Evolutionary conservation across 768 basidiomycete genomes (phyloP).

Genomic region (Xerocomus potaroensis): DNA sequence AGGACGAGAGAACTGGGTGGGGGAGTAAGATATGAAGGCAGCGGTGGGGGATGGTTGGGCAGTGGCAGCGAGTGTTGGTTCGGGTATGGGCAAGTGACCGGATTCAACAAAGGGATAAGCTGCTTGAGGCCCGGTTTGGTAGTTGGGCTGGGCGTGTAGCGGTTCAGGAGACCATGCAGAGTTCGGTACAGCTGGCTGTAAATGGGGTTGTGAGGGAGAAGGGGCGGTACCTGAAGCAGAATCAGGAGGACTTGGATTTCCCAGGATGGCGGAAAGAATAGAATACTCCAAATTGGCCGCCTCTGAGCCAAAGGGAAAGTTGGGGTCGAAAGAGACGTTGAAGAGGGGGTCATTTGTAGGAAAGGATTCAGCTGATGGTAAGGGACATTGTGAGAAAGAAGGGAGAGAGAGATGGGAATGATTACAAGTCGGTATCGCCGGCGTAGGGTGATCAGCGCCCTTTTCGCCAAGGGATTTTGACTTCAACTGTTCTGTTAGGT

Average conservation of each 20-base stretch:
- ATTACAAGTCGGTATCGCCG: conserved; percentile 31
- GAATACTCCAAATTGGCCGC: conserved; percentile 94
- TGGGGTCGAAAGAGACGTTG: conserved; percentile 56
- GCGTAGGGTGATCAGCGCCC: conserved; percentile 28
- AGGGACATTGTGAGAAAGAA: conserved; percentile 9
- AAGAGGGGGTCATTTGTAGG: conserved; percentile 56
- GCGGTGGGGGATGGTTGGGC: conserved; percentile 27
- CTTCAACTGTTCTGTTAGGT: conserved; percentile 36
- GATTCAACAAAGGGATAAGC: conserved; percentile 26
- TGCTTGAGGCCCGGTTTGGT: too few species aligned
- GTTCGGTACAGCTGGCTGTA: conserved; percentile 24
- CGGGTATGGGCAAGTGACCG: conserved; percentile 30
- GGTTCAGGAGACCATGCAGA: conserved; percentile 38
- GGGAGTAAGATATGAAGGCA: conserved; percentile 30
- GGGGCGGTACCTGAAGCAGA: conserved; percentile 24
- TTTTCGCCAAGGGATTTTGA: conserved; percentile 27
- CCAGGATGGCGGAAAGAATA: conserved; percentile 88
- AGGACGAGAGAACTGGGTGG: conserved; percentile 30
- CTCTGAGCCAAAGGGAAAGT: conserved; percentile 74
- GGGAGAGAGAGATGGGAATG: neutral
- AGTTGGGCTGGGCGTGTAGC: conserved; percentile 31
- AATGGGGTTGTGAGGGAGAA: conserved; percentile 27
- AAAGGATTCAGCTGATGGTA: conserved; percentile 46
- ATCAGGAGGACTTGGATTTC: conserved; percentile 57
- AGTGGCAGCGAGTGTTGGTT: conserved; percentile 28